Evolutionary conservation across 78 protist genomes (phyloP), one percentile per base, ranked within the genome.

Genomic region (Neovahlkampfia damariscottae): DNA sequence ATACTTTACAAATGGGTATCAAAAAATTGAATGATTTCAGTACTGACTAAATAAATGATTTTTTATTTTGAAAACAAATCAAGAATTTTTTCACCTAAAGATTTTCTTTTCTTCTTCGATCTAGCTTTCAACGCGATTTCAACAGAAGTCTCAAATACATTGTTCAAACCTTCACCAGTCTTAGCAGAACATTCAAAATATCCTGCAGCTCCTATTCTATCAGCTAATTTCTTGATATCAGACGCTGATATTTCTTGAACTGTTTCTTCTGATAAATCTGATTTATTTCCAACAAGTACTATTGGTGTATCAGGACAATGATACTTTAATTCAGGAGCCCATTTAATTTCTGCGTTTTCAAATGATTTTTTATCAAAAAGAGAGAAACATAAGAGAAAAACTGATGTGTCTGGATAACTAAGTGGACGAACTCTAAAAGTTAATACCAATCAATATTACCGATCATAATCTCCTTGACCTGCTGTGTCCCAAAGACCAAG

Each of bases 401-500:
- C 82, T 28, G 81, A 83, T 36, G 85, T 82, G 5, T 77, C 71
- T 31, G 72, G 72, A 69, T 69, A 69, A 19, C 67, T 19, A 69
- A 69, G 72, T 9, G 89, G 89, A 7, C 93, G 40, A 38, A 89
- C 73, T 3, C 62, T 50, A 50, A n/a, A 19, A 50, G 19, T n/a
- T 50, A 19, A 50, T 50, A 19, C 62, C 19, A 19, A 50, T 19
- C 62, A n/a, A n/a, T 50, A n/a, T 50, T 50, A 50, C 62, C 87
- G 66, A 35, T 84, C 89, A 37, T 77, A 81, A 31, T 84, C 88
- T 38, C 82, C 87, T 78, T 80, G 29, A 83, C 10, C 84, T 8
- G 94, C 98, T 10, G 98, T 95, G 83, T 95, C 98, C 98, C 98
- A 95, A 19, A 94, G 88, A n/a, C 91, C 94, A 3, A 93, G 40